These are phyloP conservation scores for Entophlyctis luteolus DNA, from an alignment of 192 early-diverging fungal genomes.

Conservation along the genomic window DNA sequence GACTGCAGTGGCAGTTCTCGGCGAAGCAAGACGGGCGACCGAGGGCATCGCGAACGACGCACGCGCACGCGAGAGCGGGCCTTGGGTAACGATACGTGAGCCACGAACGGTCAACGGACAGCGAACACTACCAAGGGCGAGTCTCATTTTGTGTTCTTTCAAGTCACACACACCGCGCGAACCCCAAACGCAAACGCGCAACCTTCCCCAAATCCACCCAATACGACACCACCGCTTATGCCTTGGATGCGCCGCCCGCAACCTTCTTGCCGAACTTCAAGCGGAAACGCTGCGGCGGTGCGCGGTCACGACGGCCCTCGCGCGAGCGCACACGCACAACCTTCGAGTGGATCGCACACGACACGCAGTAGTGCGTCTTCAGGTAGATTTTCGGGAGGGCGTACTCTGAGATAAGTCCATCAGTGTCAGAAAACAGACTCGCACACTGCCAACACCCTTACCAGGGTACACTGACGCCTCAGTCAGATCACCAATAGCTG, in stretches of 20 bases:
- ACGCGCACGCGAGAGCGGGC: too few species aligned
- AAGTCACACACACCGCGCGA: neutral
- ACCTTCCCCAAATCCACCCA: too few species aligned
- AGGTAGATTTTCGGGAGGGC: constrained; percentile 98
- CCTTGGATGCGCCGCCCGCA: constrained; percentile 1
- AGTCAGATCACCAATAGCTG: constrained; percentile 91
- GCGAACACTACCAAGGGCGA: neutral
- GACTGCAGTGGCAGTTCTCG: too few species aligned
- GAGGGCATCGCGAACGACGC: too few species aligned
- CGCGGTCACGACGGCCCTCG: constrained; percentile 82
- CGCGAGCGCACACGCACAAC: constrained; percentile 91
- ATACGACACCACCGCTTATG: neutral
- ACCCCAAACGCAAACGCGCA: neutral
- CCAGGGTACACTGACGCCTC: constrained; percentile 95
- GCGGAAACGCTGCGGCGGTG: constrained; percentile 87
- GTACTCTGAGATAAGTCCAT: constrained; percentile 55
- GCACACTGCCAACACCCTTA: constrained; percentile 32
- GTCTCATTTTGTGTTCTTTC: neutral
- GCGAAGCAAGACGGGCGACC: too few species aligned
- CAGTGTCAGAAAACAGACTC: neutral
- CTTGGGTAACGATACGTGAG: neutral
- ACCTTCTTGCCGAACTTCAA: constrained; percentile 31
- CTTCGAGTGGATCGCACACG: constrained; percentile 89
- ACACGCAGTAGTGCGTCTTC: constrained; percentile 95
- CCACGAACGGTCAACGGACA: neutral